Percentiles rank a stretch among this genome's conserved stretches.
Evolutionary conservation across 78 protist genomes (phyloP).

Genomic region (Thecamonas trahens): DNA sequence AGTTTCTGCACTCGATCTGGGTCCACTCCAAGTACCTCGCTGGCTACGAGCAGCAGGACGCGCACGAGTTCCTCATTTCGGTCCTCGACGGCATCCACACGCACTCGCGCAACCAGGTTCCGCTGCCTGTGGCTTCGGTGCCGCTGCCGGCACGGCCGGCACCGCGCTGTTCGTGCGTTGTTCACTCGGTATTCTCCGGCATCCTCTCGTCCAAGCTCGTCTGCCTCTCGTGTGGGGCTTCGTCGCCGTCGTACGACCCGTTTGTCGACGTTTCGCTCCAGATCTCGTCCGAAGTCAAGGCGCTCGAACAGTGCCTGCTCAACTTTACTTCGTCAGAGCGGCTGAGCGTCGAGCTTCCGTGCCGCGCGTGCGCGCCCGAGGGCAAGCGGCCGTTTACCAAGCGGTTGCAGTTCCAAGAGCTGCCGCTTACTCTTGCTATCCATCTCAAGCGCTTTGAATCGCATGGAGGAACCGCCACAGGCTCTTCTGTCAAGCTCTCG

Average conservation of each 20-base stretch:
- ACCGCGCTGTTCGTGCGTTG: not conserved
- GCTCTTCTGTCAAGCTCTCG: not conserved
- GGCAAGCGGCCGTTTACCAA: not conserved
- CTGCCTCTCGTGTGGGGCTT: conserved; percentile 13
- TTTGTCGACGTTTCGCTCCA: conserved; percentile 34
- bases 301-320: not conserved
- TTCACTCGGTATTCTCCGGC: conserved; percentile 31
- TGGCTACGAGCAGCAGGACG: conserved; percentile 83
- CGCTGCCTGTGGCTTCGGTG: not conserved
- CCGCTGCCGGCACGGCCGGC: not conserved
- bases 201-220: conserved; percentile 15
- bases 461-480: not conserved
- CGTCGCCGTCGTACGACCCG: conserved; percentile 7
- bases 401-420: not conserved
- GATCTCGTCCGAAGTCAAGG: not conserved
- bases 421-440: too few relatives aligned
- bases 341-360: not conserved
- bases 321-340: not conserved
- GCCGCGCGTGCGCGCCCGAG: not conserved
- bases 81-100: conserved; percentile 52
- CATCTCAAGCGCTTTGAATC: too few relatives aligned
- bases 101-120: conserved; percentile 8
- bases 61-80: conserved; percentile 78
- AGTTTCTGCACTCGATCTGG: conserved; percentile 59
- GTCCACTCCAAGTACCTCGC: conserved; percentile 35